phyloP scores from a whole-genome alignment of 768 basidiomycete species.

The Leccinum arenicola region DNA sequence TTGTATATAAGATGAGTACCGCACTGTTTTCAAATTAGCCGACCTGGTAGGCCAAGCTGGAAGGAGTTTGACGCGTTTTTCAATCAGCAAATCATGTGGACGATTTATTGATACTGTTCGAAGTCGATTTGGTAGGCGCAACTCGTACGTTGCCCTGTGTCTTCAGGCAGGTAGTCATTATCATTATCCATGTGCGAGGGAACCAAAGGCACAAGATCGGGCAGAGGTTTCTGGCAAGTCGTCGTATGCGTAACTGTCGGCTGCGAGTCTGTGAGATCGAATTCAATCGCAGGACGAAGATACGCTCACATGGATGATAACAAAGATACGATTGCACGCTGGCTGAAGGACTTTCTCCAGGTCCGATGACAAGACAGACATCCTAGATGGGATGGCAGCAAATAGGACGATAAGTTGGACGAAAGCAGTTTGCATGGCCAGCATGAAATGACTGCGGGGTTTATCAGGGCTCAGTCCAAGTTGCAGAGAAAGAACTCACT shows the following conservation, averaged over 20 bases:
- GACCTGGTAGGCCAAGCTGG: too few relatives aligned
- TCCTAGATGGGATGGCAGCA: slow-evolving; percentile 57
- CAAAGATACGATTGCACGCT: slow-evolving; percentile 28
- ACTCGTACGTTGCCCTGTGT: slow-evolving; percentile 9
- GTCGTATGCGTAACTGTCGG: slow-evolving; percentile 1
- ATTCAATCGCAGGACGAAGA: not conserved
- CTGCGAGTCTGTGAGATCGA: slow-evolving; percentile 15
- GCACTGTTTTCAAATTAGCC: too few relatives aligned
- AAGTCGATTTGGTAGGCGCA: not conserved
- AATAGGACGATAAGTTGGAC: slow-evolving; percentile 61
- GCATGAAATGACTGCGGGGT: slow-evolving; percentile 50
- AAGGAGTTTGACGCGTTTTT: not conserved
- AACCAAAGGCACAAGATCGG: not conserved
- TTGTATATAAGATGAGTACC: too few relatives aligned
- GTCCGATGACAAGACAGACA: slow-evolving; percentile 45
- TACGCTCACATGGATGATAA: slow-evolving; percentile 33
- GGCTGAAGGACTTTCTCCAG: slow-evolving; percentile 37
- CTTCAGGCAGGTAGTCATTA: slow-evolving; percentile 9
- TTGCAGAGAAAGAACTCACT: slow-evolving; percentile 35
- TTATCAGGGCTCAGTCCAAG: not conserved
- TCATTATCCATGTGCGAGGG: slow-evolving; percentile 1
- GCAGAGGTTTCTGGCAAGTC: not conserved
- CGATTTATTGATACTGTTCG: slow-evolving; percentile 5
- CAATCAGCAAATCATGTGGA: too few relatives aligned
- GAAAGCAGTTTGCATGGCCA: slow-evolving; percentile 74